Percentiles rank a stretch among this genome's conserved stretches.
Conservation (phyloP, 2,329 filamentous ascomycete species). For the Sarocladium strictum region DNA sequence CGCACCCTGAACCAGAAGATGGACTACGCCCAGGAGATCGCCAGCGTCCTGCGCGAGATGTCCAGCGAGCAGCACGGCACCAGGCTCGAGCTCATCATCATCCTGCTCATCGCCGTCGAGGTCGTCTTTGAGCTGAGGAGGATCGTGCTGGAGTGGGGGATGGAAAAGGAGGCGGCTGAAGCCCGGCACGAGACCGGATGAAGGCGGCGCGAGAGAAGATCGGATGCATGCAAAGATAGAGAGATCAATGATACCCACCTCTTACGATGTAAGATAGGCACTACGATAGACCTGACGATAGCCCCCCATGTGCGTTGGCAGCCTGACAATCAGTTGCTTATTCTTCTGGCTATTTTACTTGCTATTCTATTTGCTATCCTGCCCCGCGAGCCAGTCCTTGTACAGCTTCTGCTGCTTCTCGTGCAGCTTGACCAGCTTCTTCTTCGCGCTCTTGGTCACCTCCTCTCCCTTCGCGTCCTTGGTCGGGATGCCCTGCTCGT, state of each 20-base stretch:
- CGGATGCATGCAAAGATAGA: no score
- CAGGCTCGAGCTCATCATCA: conserved; percentile 91
- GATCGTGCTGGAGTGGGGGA: conserved; percentile 56
- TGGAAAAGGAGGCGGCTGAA: conserved; percentile 10
- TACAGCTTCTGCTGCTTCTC: conserved; percentile 83
- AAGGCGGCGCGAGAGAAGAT: background rate
- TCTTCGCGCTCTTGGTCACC: conserved; percentile 69
- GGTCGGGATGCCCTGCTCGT: conserved; percentile 73
- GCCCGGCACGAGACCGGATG: background rate
- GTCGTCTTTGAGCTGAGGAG: conserved; percentile 79
- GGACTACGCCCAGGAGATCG: conserved; percentile 95
- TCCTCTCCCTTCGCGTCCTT: conserved; percentile 73
- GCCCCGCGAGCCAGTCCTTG: no score
- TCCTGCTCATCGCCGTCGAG: conserved; percentile 86
- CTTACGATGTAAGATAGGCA: no score
- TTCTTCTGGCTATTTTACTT: no score
- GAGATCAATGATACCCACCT: conserved; percentile 7
- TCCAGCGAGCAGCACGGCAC: conserved; percentile 86
- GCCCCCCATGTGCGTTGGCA: no score
- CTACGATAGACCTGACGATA: no score
- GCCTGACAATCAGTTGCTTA: no score
- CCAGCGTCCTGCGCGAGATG: conserved; percentile 79
- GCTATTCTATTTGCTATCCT: no score
- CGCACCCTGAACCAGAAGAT: conserved; percentile 93
- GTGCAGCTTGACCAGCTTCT: conserved; percentile 87